Evolutionary conservation across 1,284 basidiomycete species (phyloP), one percentile per base, ranked within the genome.

Genomic region (Fomitopsis palustris): DNA sequence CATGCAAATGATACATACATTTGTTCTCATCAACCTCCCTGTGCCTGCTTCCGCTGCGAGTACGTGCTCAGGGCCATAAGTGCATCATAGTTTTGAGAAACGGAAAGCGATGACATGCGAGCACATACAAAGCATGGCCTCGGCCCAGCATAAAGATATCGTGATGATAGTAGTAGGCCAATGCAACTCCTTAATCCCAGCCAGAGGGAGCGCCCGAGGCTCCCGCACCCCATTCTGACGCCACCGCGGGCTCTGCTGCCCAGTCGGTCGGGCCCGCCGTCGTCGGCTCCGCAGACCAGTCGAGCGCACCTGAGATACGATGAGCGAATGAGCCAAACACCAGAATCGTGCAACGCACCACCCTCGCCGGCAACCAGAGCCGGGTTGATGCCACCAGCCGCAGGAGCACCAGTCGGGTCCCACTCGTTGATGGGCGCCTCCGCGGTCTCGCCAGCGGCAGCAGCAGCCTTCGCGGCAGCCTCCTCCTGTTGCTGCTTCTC

Each of bases 401-500:
- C 78, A 64, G 87, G 85, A 58, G 85, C 88, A 69, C 87, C 82
- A 58, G 83, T 73, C 56, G 88, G 86, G 68, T 93, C 90, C 93
- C 93, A 95, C 71, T 95, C 92, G 64, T 76, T 75, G 58, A 80
- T 75, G 58, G 76, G 77, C 61, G 79, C 82, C 63, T 81, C 84
- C 62, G 82, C 82, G 65, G 78, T 82, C 61, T 66, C 69, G 57
- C 80, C 84, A 64, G 77, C 81, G 63, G 82, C 82, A 61, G 82
- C 82, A 49, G 85, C 82, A 61, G 82, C 80, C 77, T 92, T 93
- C 66, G 90, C 92, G 68, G 90, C 88, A 51, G 92, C 91, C 78
- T 95, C 93, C 75, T 95, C 94, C 74, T 92, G 88, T 71, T 93
- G 90, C 80, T 98, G 95, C 78, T 92, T 93, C 87, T 98, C 96